phyloP scores from a whole-genome alignment of 176 grass and related monocot genomes.

The Oryza longistaminata region DNA sequence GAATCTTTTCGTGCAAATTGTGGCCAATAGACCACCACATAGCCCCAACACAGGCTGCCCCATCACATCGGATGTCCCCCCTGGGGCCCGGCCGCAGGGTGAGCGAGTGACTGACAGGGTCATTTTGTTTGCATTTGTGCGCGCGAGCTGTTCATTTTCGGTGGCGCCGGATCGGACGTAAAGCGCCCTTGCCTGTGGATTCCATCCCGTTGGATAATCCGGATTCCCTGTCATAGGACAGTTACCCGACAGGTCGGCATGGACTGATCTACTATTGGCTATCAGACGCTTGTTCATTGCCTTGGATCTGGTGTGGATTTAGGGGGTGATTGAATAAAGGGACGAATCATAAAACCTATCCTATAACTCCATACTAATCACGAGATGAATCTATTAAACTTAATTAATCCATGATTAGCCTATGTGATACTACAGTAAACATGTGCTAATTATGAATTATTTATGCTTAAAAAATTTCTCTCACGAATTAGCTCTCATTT shows the following conservation, averaged over 20 bases:
- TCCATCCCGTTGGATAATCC: constrained; percentile 26
- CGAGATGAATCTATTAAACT: too few species aligned
- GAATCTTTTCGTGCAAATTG: constrained; percentile 45
- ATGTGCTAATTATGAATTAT: too few species aligned
- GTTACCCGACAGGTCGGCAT: constrained; percentile 34
- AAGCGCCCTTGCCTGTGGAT: neutral
- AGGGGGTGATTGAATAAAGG: too few species aligned
- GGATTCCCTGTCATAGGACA: constrained; percentile 26
- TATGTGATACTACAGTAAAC: too few species aligned
- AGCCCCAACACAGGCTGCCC: neutral
- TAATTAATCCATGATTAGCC: too few species aligned
- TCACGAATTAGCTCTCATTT: too few species aligned
- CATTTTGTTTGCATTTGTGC: neutral
- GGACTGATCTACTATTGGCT: constrained; percentile 15
- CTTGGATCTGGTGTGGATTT: constrained; percentile 25
- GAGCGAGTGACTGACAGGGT: neutral
- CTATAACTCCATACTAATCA: too few species aligned
- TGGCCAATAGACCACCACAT: constrained; percentile 28
- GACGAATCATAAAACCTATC: too few species aligned
- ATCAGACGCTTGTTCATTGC: neutral
- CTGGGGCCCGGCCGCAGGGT: constrained; percentile 1
- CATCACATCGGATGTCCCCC: constrained; percentile 18
- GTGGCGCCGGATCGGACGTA: neutral
- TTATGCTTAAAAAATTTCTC: too few species aligned
- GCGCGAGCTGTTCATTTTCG: neutral